Base-by-base conservation (phyloP, 768 basidiomycete species). In the Kondoa subrosea region DNA sequence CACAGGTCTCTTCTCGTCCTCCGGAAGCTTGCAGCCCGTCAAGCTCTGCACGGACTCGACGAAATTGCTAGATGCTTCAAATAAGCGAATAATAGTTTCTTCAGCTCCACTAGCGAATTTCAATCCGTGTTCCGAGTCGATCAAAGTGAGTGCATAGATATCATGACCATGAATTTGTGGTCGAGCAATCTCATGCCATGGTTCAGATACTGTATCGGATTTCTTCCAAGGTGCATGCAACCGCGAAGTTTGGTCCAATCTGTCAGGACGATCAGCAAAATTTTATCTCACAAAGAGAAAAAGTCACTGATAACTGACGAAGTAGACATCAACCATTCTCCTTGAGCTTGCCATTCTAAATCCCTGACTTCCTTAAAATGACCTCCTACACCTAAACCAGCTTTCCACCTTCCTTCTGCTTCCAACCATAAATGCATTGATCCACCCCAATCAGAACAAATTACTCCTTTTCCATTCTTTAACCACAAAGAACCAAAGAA, bases 91-190 rank as follows among this genome's bases (percentile, higher is more conserved):
- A 14, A 97, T 91, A 77, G 97, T 97, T 77, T 99, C 95, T 73
- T 99, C 95, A 12, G 91, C 91, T 59, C 91, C 85, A 72, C 89
- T 92, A 25, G 85, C 86, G 75, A 96, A 93, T 32, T 83, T 84
- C 59, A 91, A 79, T 0, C 86, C 80, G 68, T 82, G 27, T 12
- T 15, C 4, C 17, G 34, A 0, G 16, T 64, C 81, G 59, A 93
- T 81, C 76, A 90, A 92, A 1, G 82, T 83, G 3, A 84, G 85
- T 66, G 85, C 86, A 21, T 92, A 80, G 40, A 97, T 79, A 74
- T 96, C 91, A 76, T 97, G 96, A 4, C 95, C 95, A 78, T 99
- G 95, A 21, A 96, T 85, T 77, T 99, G 95, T 25, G 95, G 95
- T 2, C 95, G 85, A 30, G 83, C 83, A 30, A 97, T 80, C 75